Conservation (phyloP, 73 alveolate genomes). For the Paramecium primaurelia region DNA sequence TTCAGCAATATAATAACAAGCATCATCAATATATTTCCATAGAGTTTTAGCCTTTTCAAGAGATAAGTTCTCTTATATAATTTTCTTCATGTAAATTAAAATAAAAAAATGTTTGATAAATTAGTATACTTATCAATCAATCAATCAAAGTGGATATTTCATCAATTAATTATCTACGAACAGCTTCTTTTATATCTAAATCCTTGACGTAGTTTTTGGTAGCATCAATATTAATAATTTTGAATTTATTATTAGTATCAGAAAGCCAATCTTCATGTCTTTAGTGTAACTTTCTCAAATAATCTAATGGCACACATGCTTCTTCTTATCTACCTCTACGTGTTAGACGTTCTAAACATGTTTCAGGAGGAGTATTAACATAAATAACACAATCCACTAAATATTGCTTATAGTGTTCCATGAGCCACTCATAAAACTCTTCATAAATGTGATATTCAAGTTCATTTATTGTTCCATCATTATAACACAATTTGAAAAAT, state of each 20-base stretch:
- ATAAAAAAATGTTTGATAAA: background rate
- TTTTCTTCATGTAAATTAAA: background rate
- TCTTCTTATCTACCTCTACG: conserved; percentile 42
- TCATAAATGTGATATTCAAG: conserved; percentile 17
- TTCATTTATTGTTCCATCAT: background rate
- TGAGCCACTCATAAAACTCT: conserved; percentile 39
- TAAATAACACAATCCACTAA: conserved; percentile 24
- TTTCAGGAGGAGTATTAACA: conserved; percentile 39
- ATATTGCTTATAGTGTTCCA: conserved; percentile 6
- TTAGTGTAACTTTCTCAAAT: background rate
- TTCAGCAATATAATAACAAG: background rate
- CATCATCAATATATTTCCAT: background rate
- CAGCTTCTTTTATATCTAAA: background rate
- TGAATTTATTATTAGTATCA: background rate
- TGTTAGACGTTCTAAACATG: background rate
- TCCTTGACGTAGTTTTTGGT: background rate
- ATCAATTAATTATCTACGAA: background rate
- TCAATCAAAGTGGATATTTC: background rate
- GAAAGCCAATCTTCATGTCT: conserved; percentile 23
- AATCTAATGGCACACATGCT: background rate
- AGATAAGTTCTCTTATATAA: background rate
- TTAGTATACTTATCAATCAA: background rate
- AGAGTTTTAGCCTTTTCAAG: background rate
- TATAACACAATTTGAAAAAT: background rate
- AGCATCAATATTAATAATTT: conserved; percentile 1